These are phyloP conservation scores for Tarenaya hassleriana DNA, from an alignment of 345 rosid genomes.

Conservation along the genomic window DNA sequence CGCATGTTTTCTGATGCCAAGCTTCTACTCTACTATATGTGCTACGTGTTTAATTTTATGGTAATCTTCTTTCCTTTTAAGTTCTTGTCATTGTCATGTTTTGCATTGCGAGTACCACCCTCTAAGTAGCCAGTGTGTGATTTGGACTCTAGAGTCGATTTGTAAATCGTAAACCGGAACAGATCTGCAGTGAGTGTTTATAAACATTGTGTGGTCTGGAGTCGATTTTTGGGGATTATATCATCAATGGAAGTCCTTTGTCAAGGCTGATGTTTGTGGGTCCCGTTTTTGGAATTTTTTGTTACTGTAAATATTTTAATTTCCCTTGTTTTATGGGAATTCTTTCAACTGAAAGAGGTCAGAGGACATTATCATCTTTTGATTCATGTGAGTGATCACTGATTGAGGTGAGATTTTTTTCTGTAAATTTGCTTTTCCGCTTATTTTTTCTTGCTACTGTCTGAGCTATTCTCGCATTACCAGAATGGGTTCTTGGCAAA, in stretches of 20 bases:
- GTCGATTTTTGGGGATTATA: background rate
- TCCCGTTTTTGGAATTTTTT: conserved; percentile 48
- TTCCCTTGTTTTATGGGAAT: conserved; percentile 54
- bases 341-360: conserved; percentile 91
- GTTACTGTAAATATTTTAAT: conserved; percentile 18
- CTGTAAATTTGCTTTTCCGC: conserved; percentile 33
- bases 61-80: too few relatives aligned
- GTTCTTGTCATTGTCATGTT: too few relatives aligned
- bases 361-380: conserved; percentile 52
- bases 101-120: too few relatives aligned
- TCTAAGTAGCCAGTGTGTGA: too few relatives aligned
- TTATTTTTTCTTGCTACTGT: conserved; percentile 81
- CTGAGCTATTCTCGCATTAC: too few relatives aligned
- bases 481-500: conserved; percentile 73
- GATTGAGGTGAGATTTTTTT: conserved; percentile 51
- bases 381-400: conserved; percentile 74
- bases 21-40: too few relatives aligned
- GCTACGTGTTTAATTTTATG: too few relatives aligned
- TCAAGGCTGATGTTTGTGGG: too few relatives aligned
- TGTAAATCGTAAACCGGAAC: too few relatives aligned
- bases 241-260: too few relatives aligned
- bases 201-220: background rate
- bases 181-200: background rate
- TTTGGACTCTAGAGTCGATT: too few relatives aligned
- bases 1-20: conserved; percentile 7